Evolutionary conservation across 148 eudicot species (phyloP).

Genomic region (Dysphania ambrosioides): DNA sequence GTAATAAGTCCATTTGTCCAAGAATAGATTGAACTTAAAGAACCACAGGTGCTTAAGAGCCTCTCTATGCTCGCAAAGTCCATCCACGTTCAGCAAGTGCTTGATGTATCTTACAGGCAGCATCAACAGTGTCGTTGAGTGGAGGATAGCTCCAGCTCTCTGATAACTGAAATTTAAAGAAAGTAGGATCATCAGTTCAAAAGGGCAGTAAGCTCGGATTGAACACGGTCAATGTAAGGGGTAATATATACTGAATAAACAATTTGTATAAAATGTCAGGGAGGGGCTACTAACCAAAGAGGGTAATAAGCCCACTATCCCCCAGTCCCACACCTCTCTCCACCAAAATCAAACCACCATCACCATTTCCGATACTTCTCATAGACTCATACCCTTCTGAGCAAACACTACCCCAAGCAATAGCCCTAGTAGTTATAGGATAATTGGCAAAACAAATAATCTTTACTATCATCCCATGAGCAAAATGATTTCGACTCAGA

Average conservation of each 20-base stretch:
- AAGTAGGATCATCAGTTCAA: constrained; percentile 1
- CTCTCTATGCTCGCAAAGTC: constrained; percentile 53
- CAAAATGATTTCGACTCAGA: not conserved
- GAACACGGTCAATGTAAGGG: not conserved
- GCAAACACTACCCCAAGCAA: too few relatives aligned
- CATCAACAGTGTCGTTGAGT: constrained; percentile 83
- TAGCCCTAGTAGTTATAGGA: too few relatives aligned
- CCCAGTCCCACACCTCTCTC: too few relatives aligned
- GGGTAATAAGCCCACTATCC: not conserved
- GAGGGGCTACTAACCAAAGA: not conserved
- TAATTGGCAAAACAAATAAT: too few relatives aligned
- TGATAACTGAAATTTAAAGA: constrained; percentile 47
- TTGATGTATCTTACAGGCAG: constrained; percentile 63
- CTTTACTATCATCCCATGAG: not conserved
- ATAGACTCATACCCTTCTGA: too few relatives aligned
- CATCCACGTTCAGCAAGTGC: constrained; percentile 94
- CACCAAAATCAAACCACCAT: too few relatives aligned
- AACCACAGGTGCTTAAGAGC: not conserved
- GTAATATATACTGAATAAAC: not conserved
- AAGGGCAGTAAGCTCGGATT: not conserved
- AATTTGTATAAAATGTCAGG: too few relatives aligned
- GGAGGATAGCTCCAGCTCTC: constrained; percentile 99
- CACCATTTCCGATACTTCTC: too few relatives aligned
- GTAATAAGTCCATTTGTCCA: constrained; percentile 4
- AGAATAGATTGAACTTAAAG: not conserved